Evolutionary conservation across 139 green algal species (phyloP), one percentile per base, ranked within the genome.

Genomic region (Asterochloris erici): DNA sequence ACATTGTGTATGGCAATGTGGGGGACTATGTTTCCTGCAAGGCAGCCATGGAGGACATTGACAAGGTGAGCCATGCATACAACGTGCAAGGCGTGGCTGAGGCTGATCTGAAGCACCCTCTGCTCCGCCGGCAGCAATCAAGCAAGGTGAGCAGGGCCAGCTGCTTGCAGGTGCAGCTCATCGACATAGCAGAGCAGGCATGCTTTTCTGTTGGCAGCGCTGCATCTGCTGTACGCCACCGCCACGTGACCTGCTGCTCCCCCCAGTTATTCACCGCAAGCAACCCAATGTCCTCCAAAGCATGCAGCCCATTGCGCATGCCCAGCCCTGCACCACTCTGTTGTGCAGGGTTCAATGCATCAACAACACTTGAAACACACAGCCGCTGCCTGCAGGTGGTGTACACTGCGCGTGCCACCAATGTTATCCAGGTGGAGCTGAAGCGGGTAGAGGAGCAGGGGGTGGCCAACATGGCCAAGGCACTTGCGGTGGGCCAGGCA

Each of bases 1-100:
- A 95, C 73, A 73, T 98, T 0, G 86, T 98, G 62, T 83, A 90
- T 54, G 97, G 97, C 16, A 95, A 99, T 85, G 84, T 99, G 1
- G 90, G 89, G 11, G 92, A 99, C 74, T 90, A 92, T 47, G 78
- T 82, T 38, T 87, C 87, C 19, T 96, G 95, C 80, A 84, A 89
- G 63, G 68, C 88, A 29, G 97, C 97, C 0, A 90, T 98, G 38
- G 80, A 90, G 27, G 96, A 90, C 10, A 90, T 94, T 11, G 93
- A 96, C 88, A 99, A 99, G 92, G 96, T 98, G 28, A 14, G 54
- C 12, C 10, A 10, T 27, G 47, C 24, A 77, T 60, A 28, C 24
- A 62, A 76, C 11, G 23, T 76, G 11, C 38, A 17, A 29, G 70
- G 26, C 47, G 23, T 27, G 38, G 69, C 28, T 75, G 54, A 38